phyloP scores from a whole-genome alignment of 257 asterid species.

The Jacaranda copaia region DNA sequence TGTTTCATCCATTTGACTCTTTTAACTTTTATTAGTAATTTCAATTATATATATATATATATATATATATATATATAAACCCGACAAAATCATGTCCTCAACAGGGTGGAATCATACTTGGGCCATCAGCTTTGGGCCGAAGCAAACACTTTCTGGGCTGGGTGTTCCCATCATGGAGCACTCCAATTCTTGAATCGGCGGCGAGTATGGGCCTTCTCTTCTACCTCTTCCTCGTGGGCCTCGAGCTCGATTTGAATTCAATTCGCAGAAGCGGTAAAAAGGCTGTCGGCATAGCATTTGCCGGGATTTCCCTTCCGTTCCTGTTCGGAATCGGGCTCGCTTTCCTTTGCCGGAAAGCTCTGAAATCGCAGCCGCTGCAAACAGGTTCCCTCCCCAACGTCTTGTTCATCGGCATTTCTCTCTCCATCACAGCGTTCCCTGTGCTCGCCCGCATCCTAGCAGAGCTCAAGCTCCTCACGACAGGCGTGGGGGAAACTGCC shows the following conservation, averaged over 20 bases:
- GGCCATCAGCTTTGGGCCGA: slow-evolving; percentile 36
- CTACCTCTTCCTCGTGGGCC: slow-evolving; percentile 35
- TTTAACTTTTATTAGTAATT: too few relatives aligned
- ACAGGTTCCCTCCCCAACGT: neutral
- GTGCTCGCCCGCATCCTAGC: slow-evolving; percentile 33
- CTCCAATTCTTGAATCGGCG: slow-evolving; percentile 29
- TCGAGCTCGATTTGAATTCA: slow-evolving; percentile 32
- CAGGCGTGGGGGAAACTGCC: slow-evolving; percentile 25
- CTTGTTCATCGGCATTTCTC: slow-evolving; percentile 21
- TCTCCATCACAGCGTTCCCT: slow-evolving; percentile 30
- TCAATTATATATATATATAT: neutral
- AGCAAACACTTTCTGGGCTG: neutral
- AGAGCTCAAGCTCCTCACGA: slow-evolving; percentile 28
- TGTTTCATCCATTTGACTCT: neutral
- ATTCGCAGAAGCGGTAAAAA: slow-evolving; percentile 27
- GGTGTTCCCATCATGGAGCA: slow-evolving; percentile 32
- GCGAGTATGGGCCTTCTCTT: slow-evolving; percentile 31
- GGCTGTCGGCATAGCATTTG: slow-evolving; percentile 20
- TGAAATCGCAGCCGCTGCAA: neutral
- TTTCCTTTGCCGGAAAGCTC: slow-evolving; percentile 4
- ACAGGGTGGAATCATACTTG: slow-evolving; percentile 35
- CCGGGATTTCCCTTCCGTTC: slow-evolving; percentile 26
- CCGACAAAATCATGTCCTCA: neutral
- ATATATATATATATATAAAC: neutral
- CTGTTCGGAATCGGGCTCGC: slow-evolving; percentile 6